Base-by-base conservation (phyloP, 768 basidiomycete genomes). In the Termitomyces titanicus region DNA sequence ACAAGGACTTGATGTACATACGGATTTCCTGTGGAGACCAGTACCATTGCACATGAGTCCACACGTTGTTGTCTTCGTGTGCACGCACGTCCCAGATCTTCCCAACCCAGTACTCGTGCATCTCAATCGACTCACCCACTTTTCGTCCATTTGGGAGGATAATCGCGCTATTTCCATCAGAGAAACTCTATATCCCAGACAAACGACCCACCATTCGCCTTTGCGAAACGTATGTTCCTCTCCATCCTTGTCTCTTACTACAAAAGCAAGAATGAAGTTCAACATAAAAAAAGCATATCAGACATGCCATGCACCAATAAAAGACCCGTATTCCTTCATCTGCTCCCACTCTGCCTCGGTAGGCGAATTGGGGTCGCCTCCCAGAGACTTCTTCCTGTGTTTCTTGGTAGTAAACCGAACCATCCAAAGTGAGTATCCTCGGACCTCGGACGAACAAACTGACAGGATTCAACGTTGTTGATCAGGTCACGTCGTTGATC, bases 11-110 rank as follows among this genome's bases (percentile, higher is more conserved):
- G n/a, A n/a, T n/a, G 3, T 10, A 18, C 9, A 35, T 12, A n/a
- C n/a, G 24, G 9, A 80, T 76, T 34, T 86, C 84, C n/a, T 67
- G 47, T 0, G 74, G 72, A 1, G 77, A 72, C 66, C 81, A 86
- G 46, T 69, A 84, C 84, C 84, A 86, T 46, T 79, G 74, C 0
- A 86, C 74, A 10, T 58, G 64, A 0, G 70, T 73, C 80, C 81
- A 85, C 0, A 79, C 67, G 5, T 71, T 66, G 8, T 57, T 61
- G 10, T 51, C 63, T 40, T 47, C 57, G 54, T 64, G 53, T 3
- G 71, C 70, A 12, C 78, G 69, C 18, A 85, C 81, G 8, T 78
- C 78, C 15, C 62, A 70, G 1, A 85, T 79, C 48, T 66, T 70
- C 0, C 65, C 83, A 1, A 84, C 73, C 83, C 83, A 85, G 33